Percentiles rank a stretch among this genome's conserved stretches.
phyloP scores from a whole-genome alignment of 805 yeast species.

The Candida sonorensis region DNA sequence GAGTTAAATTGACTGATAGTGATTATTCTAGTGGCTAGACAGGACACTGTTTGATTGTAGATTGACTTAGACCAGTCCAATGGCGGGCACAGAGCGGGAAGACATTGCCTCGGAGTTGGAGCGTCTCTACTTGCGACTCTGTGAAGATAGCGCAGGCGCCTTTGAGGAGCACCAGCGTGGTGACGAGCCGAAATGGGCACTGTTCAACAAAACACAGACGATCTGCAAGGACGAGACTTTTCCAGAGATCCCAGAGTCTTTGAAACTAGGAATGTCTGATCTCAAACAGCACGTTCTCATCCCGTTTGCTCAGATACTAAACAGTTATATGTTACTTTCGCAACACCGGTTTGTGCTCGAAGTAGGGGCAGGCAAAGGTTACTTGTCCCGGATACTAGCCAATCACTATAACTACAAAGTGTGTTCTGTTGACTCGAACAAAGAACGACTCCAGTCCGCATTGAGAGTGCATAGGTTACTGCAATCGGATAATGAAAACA shows the following conservation, averaged over 20 bases:
- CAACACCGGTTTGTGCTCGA: constrained; percentile 12
- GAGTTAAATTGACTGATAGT: no score
- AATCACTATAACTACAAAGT: constrained; percentile 10
- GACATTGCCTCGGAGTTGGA: no score
- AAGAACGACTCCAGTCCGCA: constrained; percentile 14
- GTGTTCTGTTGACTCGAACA: constrained; percentile 20
- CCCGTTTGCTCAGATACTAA: constrained; percentile 6
- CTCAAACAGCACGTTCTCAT: constrained; percentile 6
- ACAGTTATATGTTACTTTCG: not conserved
- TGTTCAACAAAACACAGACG: no score
- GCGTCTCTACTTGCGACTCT: no score
- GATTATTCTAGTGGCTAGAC: no score
- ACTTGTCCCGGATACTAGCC: constrained; percentile 19
- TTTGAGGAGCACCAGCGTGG: no score
- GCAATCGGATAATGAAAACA: constrained; percentile 6
- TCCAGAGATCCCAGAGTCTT: not conserved
- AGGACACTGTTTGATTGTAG: no score
- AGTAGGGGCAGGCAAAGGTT: constrained; percentile 28
- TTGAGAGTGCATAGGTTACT: constrained; percentile 16
- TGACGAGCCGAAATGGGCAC: no score
- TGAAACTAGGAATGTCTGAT: constrained; percentile 13
- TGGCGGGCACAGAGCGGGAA: no score
- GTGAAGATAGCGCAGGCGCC: no score
- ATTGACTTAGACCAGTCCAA: no score
- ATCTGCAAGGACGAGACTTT: no score